Base-by-base conservation (phyloP, 2,329 filamentous ascomycete genomes). In the Corniculantispora saksenae region DNA sequence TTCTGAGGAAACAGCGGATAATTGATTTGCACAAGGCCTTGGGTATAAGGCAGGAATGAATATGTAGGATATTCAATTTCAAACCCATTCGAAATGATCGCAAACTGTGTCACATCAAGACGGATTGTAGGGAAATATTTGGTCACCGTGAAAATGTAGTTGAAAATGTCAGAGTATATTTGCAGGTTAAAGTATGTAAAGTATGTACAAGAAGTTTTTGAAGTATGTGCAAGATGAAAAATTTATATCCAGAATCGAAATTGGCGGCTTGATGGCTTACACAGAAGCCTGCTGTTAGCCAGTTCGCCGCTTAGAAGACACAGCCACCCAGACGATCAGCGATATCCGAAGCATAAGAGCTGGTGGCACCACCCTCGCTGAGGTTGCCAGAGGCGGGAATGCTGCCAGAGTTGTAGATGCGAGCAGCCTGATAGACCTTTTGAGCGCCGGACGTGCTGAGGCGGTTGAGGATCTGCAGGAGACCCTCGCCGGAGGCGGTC, bases 331-430 rank as follows among this genome's bases (percentile, higher is more conserved):
- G 62, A 27, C 62, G 54, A 45, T 64, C 47, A 40, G 62, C 62
- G 43, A 64, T 53, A 32, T 64, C 62, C 17, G 43, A 53, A 45
- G 62, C 54, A 32, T 64, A 64, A 32, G 43, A 64, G 21, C n/a
- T 35, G 13, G 62, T 64, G 29, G 62, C 32, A 45, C 62, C 62
- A 29, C 62, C 62, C n/a, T 58, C 54, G 29, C 35, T 58, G 25
- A 64, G 55, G 29, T 58, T 38, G 45, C 54, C 62, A 23, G 21
- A 32, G 23, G 32, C 1, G 23, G 43, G 43, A 27, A 57, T 51
- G 45, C 27, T 43, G n/a, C 62, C 62, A 38, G 62, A 64, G 45
- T 64, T 64, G 54, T 64, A 64, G 13, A 59, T 59, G 27, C 62
- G 54, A 13, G 62, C 62, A 35, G 62, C 62, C 19, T 53, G 29